These are phyloP conservation scores for Pyricularia grisea DNA, from an alignment of 2,329 filamentous ascomycete species.

Conservation along the genomic window DNA sequence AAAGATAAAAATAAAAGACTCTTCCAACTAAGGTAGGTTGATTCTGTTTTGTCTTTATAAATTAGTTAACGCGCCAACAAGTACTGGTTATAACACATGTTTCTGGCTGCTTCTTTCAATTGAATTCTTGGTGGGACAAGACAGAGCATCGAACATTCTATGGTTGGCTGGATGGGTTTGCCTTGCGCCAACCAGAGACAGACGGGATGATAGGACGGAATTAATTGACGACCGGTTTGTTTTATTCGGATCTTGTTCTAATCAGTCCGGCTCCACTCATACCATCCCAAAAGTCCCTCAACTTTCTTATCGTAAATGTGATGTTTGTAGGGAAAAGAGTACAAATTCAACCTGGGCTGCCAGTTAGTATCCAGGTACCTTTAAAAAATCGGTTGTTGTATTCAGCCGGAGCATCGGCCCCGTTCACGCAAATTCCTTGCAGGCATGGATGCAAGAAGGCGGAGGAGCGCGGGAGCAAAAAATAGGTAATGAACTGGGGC, in stretches of 20 bases:
- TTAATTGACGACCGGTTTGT: not conserved
- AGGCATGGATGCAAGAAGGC: not conserved
- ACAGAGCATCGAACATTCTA: not conserved
- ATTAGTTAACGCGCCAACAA: too few relatives aligned
- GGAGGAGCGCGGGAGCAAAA: not conserved
- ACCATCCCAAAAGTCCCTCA: not conserved
- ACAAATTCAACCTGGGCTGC: not conserved
- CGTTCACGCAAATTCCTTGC: not conserved
- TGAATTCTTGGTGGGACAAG: not conserved
- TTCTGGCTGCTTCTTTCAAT: not conserved
- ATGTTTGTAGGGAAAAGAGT: not conserved
- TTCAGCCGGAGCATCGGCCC: conserved; percentile 1
- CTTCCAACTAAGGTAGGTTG: not conserved
- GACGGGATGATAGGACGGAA: not conserved
- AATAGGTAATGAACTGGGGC: not conserved
- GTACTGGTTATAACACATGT: not conserved
- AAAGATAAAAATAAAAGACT: not conserved
- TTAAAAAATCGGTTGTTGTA: not conserved
- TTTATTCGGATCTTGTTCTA: not conserved
- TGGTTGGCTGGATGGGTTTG: not conserved
- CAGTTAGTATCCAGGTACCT: not conserved
- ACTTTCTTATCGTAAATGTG: not conserved
- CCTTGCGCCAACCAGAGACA: not conserved
- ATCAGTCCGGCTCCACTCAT: not conserved
- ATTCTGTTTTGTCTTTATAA: not conserved